Conservation (phyloP, 2,329 filamentous ascomycete species). For the Colletotrichum tofieldiae region DNA sequence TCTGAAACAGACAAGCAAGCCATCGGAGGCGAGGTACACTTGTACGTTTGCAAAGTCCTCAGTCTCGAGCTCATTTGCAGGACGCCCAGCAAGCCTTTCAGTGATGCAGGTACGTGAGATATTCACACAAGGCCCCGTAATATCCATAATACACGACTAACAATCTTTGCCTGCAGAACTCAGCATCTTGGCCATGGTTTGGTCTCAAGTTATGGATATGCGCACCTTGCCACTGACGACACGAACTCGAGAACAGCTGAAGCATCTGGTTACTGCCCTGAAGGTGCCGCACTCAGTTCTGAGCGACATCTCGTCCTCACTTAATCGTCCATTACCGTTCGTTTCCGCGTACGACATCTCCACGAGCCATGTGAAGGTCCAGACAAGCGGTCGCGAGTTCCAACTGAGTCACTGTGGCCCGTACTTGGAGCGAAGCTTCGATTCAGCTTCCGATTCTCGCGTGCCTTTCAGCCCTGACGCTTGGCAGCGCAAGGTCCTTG, state of each 20-base stretch:
- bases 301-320: neutral
- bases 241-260: neutral
- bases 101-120: neutral
- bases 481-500: conserved; percentile 83
- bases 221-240: neutral
- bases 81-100: neutral
- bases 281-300: conserved; percentile 1
- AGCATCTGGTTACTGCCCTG: conserved; percentile 1
- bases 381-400: conserved; percentile 61
- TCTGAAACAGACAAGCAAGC: conserved; percentile 49
- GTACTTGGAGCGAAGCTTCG: conserved; percentile 82
- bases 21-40: conserved; percentile 53
- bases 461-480: conserved; percentile 81
- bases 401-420: conserved; percentile 80
- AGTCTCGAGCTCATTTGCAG: conserved; percentile 5
- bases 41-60: conserved; percentile 56
- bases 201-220: conserved; percentile 8
- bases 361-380: neutral
- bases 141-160: no score
- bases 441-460: conserved; percentile 76
- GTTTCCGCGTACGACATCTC: neutral
- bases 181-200: conserved; percentile 10
- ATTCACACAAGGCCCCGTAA: no score
- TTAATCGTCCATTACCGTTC: conserved; percentile 13
- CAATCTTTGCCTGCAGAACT: neutral